A percentile compares a stretch with the other conserved stretches of the same genome.
These are phyloP conservation scores for Xylariales sp. DNA, from an alignment of 2,329 filamentous ascomycete genomes.

Conservation along the genomic window DNA sequence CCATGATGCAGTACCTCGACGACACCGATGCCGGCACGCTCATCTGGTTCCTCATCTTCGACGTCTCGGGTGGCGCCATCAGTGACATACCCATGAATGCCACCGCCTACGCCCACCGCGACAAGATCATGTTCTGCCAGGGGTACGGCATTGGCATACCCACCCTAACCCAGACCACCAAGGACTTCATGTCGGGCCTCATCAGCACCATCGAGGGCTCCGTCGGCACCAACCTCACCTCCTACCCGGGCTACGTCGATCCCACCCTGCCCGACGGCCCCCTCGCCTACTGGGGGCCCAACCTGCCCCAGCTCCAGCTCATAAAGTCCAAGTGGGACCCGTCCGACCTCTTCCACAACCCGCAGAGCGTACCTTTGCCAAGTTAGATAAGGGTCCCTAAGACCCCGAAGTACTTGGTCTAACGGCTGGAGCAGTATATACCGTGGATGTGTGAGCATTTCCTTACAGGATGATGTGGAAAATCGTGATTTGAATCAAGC, in stretches of 20 bases:
- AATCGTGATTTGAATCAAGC: too few relatives aligned
- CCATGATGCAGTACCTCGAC: slow-evolving; percentile 52
- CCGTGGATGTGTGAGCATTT: too few relatives aligned
- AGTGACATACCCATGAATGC: slow-evolving; percentile 49
- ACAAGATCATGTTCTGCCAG: slow-evolving; percentile 61
- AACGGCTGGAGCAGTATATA: too few relatives aligned
- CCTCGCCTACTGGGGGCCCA: slow-evolving; percentile 50
- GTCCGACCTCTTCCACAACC: slow-evolving; percentile 52
- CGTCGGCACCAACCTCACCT: slow-evolving; percentile 36
- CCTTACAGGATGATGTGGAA: too few relatives aligned
- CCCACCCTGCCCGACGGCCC: slow-evolving; percentile 41
- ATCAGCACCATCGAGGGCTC: slow-evolving; percentile 36
- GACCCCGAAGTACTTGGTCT: too few relatives aligned
- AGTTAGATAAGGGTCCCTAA: too few relatives aligned
- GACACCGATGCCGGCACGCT: slow-evolving; percentile 42
- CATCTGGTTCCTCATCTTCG: slow-evolving; percentile 60
- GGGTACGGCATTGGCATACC: slow-evolving; percentile 52
- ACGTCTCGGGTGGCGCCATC: slow-evolving; percentile 56
- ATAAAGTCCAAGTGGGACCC: slow-evolving; percentile 52
- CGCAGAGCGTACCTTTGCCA: slow-evolving; percentile 56
- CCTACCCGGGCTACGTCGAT: slow-evolving; percentile 63
- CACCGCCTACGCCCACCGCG: slow-evolving; percentile 60
- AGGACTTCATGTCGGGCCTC: slow-evolving; percentile 47
- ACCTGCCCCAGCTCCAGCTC: slow-evolving; percentile 39
- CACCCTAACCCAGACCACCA: slow-evolving; percentile 38